Conservation (phyloP, 345 rosid species). For the Eucalyptus polybractea region DNA sequence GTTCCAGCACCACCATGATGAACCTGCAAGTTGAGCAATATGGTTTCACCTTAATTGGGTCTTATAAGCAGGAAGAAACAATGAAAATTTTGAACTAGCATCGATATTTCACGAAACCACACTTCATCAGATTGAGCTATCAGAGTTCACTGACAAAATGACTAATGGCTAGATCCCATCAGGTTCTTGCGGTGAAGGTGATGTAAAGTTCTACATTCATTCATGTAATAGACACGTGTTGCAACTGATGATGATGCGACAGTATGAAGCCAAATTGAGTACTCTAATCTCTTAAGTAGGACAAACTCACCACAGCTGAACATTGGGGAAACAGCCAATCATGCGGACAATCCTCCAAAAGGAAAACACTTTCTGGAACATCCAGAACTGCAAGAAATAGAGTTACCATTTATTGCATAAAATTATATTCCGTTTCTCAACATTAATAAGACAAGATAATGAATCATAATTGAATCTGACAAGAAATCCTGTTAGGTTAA, state of each 20-base stretch:
- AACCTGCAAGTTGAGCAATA: slow-evolving; percentile 29
- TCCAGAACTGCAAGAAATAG: slow-evolving; percentile 41
- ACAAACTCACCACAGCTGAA: slow-evolving; percentile 73
- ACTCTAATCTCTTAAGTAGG: not conserved
- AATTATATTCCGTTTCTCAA: not conserved
- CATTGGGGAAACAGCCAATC: slow-evolving; percentile 99
- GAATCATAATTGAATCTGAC: not conserved
- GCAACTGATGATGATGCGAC: not conserved
- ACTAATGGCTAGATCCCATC: not conserved
- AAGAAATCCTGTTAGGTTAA: not conserved
- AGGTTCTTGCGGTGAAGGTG: not conserved
- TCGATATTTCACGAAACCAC: not conserved
- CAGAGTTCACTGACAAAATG: not conserved
- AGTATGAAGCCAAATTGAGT: not conserved
- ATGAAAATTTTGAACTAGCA: not conserved
- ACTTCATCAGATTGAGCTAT: not conserved
- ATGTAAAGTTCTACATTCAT: not conserved
- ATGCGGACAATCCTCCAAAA: slow-evolving; percentile 91
- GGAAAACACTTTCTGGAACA: slow-evolving; percentile 56
- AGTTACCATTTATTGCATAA: not conserved
- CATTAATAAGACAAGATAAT: not conserved
- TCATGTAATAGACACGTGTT: not conserved
- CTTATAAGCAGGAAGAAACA: not conserved
- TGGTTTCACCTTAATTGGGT: not conserved
- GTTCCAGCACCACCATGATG: slow-evolving; percentile 99